phyloP scores from a whole-genome alignment of 1,139 yeast genomes.

The Debaryomyces psychrophilus region DNA sequence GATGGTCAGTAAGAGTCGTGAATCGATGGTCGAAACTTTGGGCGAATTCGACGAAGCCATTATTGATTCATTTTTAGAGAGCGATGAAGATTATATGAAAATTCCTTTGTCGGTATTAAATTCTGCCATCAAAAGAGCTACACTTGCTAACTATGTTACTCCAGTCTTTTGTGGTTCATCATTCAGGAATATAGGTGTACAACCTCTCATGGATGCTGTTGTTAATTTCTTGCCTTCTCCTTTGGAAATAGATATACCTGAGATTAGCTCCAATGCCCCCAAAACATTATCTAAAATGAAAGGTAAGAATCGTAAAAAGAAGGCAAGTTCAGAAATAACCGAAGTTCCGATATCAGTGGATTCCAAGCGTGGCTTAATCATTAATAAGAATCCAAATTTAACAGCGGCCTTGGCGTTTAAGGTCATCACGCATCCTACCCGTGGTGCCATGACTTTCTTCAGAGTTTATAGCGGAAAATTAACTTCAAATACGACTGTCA shows the following conservation, averaged over 20 bases:
- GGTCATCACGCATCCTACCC: constrained; percentile 79
- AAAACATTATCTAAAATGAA: constrained; percentile 16
- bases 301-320: constrained; percentile 17
- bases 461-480: constrained; percentile 85
- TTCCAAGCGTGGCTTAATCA: constrained; percentile 48
- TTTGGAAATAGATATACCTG: constrained; percentile 61
- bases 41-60: constrained; percentile 81
- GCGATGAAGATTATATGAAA: constrained; percentile 68
- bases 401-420: constrained; percentile 90
- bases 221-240: constrained; percentile 84
- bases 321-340: constrained; percentile 18
- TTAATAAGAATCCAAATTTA: constrained; percentile 58
- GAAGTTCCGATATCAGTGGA: constrained; percentile 42
- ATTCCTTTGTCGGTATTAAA: constrained; percentile 57
- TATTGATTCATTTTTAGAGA: constrained; percentile 74
- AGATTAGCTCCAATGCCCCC: constrained; percentile 37
- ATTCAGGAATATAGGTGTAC: constrained; percentile 90
- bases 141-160: constrained; percentile 58
- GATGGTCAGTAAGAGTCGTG: constrained; percentile 62
- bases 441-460: constrained; percentile 84
- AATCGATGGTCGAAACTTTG: constrained; percentile 78
- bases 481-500: constrained; percentile 59
- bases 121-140: constrained; percentile 62
- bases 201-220: constrained; percentile 86
- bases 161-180: constrained; percentile 95